A percentile compares a stretch with the other conserved stretches of the same genome.
phyloP scores from a whole-genome alignment of 148 eudicot species.

The Chenopodium quinoa region DNA sequence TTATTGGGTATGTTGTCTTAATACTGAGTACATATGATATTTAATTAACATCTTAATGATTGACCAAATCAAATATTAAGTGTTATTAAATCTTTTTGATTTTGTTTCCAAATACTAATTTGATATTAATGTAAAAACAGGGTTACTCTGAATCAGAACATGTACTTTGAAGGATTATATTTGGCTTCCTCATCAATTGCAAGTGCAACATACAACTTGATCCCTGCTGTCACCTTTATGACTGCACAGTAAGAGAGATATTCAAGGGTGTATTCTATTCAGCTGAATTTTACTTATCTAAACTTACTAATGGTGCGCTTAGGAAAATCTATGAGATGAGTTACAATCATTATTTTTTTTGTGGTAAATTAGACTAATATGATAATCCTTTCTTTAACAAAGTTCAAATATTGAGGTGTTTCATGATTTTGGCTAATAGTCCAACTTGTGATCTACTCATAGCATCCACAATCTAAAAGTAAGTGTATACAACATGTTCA shows the following conservation, averaged over 20 bases:
- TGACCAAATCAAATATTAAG: neutral
- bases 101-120: too few species aligned
- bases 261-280: too few species aligned
- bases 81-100: neutral
- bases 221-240: slow-evolving; percentile 76
- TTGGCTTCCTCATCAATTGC: slow-evolving; percentile 71
- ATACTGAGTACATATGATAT: too few species aligned
- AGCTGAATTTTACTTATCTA: too few species aligned
- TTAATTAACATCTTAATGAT: neutral
- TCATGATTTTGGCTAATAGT: too few species aligned
- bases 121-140: slow-evolving; percentile 27
- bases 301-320: too few species aligned
- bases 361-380: too few species aligned
- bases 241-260: slow-evolving; percentile 27
- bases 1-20: slow-evolving; percentile 53
- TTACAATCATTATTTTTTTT: neutral
- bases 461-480: too few species aligned
- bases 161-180: slow-evolving; percentile 64
- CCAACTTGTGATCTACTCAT: too few species aligned
- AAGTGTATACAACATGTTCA: neutral
- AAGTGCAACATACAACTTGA: slow-evolving; percentile 61
- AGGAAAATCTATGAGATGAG: neutral
- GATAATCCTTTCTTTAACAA: neutral
- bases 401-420: neutral
- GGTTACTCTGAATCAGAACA: slow-evolving; percentile 53